Evolutionary conservation across 2,329 filamentous ascomycete species (phyloP).

Genomic region (Penicillium sp.): DNA sequence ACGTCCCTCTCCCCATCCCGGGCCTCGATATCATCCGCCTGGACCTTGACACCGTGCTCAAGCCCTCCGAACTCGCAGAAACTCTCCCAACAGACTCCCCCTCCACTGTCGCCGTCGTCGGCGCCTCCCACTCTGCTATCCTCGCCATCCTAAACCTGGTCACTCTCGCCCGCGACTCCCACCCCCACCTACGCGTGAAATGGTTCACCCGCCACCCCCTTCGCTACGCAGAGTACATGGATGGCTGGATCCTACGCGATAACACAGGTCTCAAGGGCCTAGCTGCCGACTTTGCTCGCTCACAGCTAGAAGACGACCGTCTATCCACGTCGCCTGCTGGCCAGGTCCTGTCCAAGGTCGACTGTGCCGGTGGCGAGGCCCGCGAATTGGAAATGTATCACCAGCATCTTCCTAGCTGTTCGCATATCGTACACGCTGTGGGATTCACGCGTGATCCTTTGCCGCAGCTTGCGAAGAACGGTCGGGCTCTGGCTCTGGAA

Average conservation of each 20-base stretch:
- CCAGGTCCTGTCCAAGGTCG: conserved; percentile 46
- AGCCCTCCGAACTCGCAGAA: conserved; percentile 48
- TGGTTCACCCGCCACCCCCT: conserved; percentile 61
- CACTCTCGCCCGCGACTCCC: conserved; percentile 49
- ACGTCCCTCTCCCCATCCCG: conserved; percentile 42
- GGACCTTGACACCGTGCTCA: conserved; percentile 54
- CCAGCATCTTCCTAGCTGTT: conserved; percentile 45
- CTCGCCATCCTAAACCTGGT: conserved; percentile 59
- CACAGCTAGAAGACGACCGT: conserved; percentile 53
- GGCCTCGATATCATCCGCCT: conserved; percentile 42
- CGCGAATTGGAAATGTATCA: conserved; percentile 47
- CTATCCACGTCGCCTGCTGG: conserved; percentile 47
- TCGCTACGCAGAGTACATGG: conserved; percentile 58
- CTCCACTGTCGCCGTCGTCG: conserved; percentile 53
- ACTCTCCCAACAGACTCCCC: conserved; percentile 36
- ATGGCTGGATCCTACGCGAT: conserved; percentile 61
- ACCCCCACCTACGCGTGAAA: conserved; percentile 53
- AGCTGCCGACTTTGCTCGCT: conserved; percentile 56
- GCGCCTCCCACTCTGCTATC: conserved; percentile 61
- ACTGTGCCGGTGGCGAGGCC: conserved; percentile 37
- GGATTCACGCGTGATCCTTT: conserved; percentile 53
- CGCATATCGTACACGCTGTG: conserved; percentile 56
- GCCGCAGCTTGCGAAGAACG: conserved; percentile 44
- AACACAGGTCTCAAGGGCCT: conserved; percentile 63
- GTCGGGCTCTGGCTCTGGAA: conserved; percentile 22